Conservation (phyloP, 2,329 filamentous ascomycete species). For the Bipolaris oryzae region DNA sequence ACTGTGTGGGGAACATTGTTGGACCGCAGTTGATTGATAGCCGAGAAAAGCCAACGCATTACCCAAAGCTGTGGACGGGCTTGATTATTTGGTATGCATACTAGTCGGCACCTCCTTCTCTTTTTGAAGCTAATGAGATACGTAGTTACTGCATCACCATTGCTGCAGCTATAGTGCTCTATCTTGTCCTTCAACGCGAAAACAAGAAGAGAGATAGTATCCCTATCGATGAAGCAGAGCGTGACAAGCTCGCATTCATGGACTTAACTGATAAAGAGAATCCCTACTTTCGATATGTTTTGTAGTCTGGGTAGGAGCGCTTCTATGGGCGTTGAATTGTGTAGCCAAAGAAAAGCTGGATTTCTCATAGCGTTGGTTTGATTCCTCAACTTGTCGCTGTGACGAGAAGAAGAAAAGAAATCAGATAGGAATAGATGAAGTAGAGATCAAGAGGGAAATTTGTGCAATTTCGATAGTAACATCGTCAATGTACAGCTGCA, state of each 20-base stretch:
- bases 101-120: background rate
- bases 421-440: background rate
- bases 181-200: constrained; percentile 60
- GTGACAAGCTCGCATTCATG: constrained; percentile 55
- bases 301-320: constrained; percentile 14
- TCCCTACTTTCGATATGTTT: constrained; percentile 62
- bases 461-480: background rate
- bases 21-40: constrained; percentile 73
- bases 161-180: constrained; percentile 60
- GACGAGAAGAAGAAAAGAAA: background rate
- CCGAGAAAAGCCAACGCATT: constrained; percentile 69
- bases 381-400: background rate
- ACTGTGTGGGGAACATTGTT: constrained; percentile 78
- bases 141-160: constrained; percentile 70
- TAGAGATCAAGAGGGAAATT: background rate
- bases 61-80: constrained; percentile 73
- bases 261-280: constrained; percentile 65
- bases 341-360: background rate
- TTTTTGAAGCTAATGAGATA: background rate
- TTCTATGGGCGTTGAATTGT: background rate
- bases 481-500: background rate
- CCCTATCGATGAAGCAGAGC: constrained; percentile 63
- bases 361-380: background rate
- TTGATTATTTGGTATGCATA: constrained; percentile 64
- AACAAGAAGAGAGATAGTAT: constrained; percentile 58